Evolutionary conservation across 441 rosid genomes (phyloP).

Genomic region (Populus hybrid): DNA sequence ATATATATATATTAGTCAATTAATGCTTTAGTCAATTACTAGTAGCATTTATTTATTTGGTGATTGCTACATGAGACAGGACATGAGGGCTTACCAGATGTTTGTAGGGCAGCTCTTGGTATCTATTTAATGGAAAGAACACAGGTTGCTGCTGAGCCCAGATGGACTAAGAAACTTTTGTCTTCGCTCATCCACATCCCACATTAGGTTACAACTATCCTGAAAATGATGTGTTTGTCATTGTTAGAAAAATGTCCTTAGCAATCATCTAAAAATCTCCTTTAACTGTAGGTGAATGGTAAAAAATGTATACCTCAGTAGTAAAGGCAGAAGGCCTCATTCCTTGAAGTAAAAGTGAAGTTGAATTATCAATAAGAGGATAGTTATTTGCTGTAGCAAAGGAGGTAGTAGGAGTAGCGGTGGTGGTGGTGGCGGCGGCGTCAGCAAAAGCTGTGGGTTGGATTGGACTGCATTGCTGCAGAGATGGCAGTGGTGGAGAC

Average conservation of each 20-base stretch:
- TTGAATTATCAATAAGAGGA: slow-evolving; percentile 29
- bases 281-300: background rate
- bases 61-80: slow-evolving; percentile 10
- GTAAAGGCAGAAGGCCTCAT: slow-evolving; percentile 23
- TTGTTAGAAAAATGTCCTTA: slow-evolving; percentile 1
- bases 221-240: slow-evolving; percentile 38
- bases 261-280: background rate
- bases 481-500: slow-evolving; percentile 28
- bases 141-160: slow-evolving; percentile 45
- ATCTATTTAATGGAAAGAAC: slow-evolving; percentile 44
- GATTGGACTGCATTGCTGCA: slow-evolving; percentile 40
- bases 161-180: slow-evolving; percentile 42
- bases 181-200: slow-evolving; percentile 53
- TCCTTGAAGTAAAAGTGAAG: slow-evolving; percentile 32
- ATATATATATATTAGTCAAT: too few relatives aligned
- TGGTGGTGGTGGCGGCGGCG: slow-evolving; percentile 25
- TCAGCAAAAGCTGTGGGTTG: slow-evolving; percentile 38
- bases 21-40: background rate
- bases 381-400: slow-evolving; percentile 30
- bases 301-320: slow-evolving; percentile 25
- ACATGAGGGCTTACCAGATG: slow-evolving; percentile 32
- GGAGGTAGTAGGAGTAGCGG: background rate
- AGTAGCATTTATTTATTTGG: background rate
- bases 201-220: slow-evolving; percentile 36
- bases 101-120: slow-evolving; percentile 35